phyloP scores from a whole-genome alignment of 1,284 basidiomycete genomes.

The Mycena citricolor region DNA sequence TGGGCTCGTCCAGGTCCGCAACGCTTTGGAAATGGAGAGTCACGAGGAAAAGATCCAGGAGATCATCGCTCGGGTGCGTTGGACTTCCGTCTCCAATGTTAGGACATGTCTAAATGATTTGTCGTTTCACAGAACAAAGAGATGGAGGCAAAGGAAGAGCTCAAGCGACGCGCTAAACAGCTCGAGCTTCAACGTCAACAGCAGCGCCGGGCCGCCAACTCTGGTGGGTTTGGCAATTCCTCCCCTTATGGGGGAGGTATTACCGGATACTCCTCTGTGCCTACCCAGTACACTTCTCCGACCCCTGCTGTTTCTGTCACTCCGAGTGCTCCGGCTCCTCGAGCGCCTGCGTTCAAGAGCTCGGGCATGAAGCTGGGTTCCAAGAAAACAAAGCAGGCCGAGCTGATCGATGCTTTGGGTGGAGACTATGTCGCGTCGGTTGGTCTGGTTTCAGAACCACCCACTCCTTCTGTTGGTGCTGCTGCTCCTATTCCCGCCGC shows the following conservation, averaged over 20 bases:
- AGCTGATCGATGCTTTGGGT: conserved; percentile 86
- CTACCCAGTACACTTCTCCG: conserved; percentile 53
- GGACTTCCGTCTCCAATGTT: not conserved
- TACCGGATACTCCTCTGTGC: conserved; percentile 68
- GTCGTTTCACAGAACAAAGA: conserved; percentile 97
- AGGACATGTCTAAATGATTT: not conserved
- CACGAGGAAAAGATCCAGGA: conserved; percentile 99
- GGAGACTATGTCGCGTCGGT: conserved; percentile 63
- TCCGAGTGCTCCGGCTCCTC: conserved; percentile 49
- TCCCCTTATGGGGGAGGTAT: conserved; percentile 58
- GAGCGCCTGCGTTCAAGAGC: conserved; percentile 85
- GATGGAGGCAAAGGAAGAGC: conserved; percentile 98
- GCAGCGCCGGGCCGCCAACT: conserved; percentile 57
- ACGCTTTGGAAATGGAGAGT: conserved; percentile 95
- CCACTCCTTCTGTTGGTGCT: conserved; percentile 51
- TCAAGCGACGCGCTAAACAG: conserved; percentile 97
- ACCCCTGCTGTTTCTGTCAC: conserved; percentile 49
- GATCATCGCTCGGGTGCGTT: conserved; percentile 87
- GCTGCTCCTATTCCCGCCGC: conserved; percentile 44
- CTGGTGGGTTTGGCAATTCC: conserved; percentile 34
- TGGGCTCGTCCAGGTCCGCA: conserved; percentile 89
- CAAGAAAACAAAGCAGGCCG: conserved; percentile 87
- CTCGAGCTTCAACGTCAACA: conserved; percentile 98
- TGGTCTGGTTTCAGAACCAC: conserved; percentile 42
- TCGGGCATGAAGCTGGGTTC: conserved; percentile 97